phyloP scores from a whole-genome alignment of 2,329 filamentous ascomycete species.

The Macrophomina tecta region DNA sequence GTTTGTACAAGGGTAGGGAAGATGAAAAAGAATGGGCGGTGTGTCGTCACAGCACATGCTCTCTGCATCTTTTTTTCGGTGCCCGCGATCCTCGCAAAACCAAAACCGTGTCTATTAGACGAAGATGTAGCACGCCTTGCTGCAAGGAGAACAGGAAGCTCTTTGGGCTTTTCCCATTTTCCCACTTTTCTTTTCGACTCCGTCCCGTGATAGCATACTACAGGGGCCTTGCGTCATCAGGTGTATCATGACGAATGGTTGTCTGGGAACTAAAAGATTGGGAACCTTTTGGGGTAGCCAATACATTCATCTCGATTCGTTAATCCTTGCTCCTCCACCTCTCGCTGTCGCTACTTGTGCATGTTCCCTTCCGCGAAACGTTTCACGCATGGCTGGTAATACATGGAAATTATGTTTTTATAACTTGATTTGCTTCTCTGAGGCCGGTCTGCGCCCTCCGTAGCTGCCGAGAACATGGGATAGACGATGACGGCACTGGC shows the following conservation, averaged over 20 bases:
- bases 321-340: conserved; percentile 1
- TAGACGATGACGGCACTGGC: not conserved
- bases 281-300: not conserved
- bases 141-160: not conserved
- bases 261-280: not conserved
- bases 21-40: conserved; percentile 5
- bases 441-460: not conserved
- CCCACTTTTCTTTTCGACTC: not conserved
- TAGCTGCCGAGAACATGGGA: conserved; percentile 1
- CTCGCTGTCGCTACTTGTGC: not conserved
- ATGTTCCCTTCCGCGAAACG: not conserved
- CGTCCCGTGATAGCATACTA: not conserved
- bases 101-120: not conserved
- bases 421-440: conserved; percentile 6
- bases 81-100: not conserved
- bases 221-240: not conserved
- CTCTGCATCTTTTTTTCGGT: not conserved
- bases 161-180: not conserved
- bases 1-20: not conserved
- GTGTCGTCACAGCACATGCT: conserved; percentile 6
- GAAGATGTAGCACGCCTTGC: conserved; percentile 1
- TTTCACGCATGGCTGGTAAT: conserved; percentile 13
- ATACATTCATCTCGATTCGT: conserved; percentile 12
- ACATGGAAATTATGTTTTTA: conserved; percentile 15
- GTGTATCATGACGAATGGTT: not conserved